phyloP scores from a whole-genome alignment of 148 eudicot genomes.

The Rhododendron kiyosumense region DNA sequence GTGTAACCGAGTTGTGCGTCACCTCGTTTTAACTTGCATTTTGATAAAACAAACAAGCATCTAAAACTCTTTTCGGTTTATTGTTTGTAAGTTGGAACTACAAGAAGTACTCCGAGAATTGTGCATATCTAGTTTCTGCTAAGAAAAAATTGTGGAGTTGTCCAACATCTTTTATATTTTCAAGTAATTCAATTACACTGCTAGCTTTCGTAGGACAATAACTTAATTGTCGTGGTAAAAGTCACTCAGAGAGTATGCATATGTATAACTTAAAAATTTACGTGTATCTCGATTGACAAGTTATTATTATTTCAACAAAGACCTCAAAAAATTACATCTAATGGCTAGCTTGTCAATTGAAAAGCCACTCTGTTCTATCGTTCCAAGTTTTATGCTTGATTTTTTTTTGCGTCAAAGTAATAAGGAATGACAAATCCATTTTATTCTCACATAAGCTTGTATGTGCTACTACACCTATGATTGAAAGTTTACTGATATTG shows the following conservation, averaged over 20 bases:
- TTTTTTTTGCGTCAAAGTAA: not conserved
- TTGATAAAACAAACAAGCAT: not conserved
- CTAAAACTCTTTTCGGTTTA: not conserved
- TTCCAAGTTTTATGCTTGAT: not conserved
- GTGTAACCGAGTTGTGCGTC: not conserved
- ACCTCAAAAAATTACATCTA: too few relatives aligned
- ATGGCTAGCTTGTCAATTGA: not conserved
- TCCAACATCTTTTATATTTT: too few relatives aligned
- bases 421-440: not conserved
- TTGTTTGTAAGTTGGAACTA: not conserved
- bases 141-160: not conserved
- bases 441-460: too few relatives aligned
- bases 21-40: not conserved
- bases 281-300: not conserved
- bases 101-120: not conserved
- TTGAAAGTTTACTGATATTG: too few relatives aligned
- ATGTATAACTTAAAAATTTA: not conserved
- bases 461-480: not conserved
- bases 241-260: not conserved
- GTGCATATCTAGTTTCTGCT: too few relatives aligned
- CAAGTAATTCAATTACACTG: not conserved
- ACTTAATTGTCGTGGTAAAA: too few relatives aligned
- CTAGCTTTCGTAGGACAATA: not conserved
- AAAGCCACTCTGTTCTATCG: too few relatives aligned
- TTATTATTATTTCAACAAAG: too few relatives aligned